These are phyloP conservation scores for Ambrosiella cleistominuta DNA, from an alignment of 2,329 filamentous ascomycete genomes.

Conservation along the genomic window DNA sequence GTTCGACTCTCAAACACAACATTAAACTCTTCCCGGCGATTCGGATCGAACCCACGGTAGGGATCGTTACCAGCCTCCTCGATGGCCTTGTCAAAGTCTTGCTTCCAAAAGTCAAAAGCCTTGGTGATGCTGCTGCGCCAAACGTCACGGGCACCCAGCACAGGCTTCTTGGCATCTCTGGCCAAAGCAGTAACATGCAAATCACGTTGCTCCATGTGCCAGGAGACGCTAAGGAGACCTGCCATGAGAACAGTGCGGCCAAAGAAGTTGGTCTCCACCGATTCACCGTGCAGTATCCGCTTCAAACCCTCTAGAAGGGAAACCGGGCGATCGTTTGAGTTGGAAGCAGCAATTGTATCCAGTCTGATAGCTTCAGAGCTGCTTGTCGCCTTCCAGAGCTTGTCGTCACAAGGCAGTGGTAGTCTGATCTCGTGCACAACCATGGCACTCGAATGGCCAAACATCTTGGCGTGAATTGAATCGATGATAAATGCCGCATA, in stretches of 20 bases:
- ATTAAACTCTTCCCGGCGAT: slow-evolving; percentile 16
- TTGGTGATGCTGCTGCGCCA: slow-evolving; percentile 74
- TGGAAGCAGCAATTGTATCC: slow-evolving; percentile 61
- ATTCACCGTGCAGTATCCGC: slow-evolving; percentile 67
- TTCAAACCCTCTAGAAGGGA: slow-evolving; percentile 86
- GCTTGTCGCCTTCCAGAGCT: slow-evolving; percentile 78
- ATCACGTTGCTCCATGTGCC: slow-evolving; percentile 95
- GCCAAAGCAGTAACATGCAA: slow-evolving; percentile 77
- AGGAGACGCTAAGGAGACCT: slow-evolving; percentile 79
- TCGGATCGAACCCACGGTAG: slow-evolving; percentile 20
- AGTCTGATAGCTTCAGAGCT: slow-evolving; percentile 72
- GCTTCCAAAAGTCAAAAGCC: slow-evolving; percentile 87
- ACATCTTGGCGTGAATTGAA: slow-evolving; percentile 93
- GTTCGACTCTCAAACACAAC: slow-evolving; percentile 71
- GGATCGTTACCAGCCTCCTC: slow-evolving; percentile 41
- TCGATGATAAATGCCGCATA: slow-evolving; percentile 93
- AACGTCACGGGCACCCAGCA: slow-evolving; percentile 68
- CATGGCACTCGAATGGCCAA: slow-evolving; percentile 93
- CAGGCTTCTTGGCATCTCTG: slow-evolving; percentile 48
- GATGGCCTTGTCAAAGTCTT: slow-evolving; percentile 72
- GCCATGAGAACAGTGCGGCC: slow-evolving; percentile 89
- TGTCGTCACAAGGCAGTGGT: slow-evolving; percentile 80
- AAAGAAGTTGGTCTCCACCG: slow-evolving; percentile 81
- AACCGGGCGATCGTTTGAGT: slow-evolving; percentile 58
- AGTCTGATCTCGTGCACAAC: slow-evolving; percentile 89